These are phyloP conservation scores for Mortierella hygrophila DNA, from an alignment of 192 early-diverging fungal species.

Conservation along the genomic window DNA sequence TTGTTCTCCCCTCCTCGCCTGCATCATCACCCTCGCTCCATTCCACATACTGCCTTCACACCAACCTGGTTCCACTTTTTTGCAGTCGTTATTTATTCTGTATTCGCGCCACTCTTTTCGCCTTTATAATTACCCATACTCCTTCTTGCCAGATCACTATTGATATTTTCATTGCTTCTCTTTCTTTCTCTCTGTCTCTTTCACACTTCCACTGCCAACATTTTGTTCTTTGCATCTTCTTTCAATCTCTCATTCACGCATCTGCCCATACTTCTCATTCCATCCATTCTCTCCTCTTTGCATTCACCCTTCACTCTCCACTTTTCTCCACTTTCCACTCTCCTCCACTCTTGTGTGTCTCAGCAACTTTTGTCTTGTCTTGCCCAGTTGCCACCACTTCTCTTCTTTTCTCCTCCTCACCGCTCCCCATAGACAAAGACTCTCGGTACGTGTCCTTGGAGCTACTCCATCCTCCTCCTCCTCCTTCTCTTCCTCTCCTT, in stretches of 20 bases:
- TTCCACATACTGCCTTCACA: too few relatives aligned
- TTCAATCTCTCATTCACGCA: not conserved
- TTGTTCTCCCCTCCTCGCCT: too few relatives aligned
- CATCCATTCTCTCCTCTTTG: not conserved
- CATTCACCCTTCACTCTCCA: not conserved
- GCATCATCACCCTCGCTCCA: too few relatives aligned
- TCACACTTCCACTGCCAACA: not conserved
- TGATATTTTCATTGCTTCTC: too few relatives aligned
- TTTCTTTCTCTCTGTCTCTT: too few relatives aligned
- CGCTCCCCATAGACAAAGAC: not conserved
- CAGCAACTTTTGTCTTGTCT: not conserved
- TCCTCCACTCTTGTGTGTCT: not conserved
- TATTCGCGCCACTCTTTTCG: not conserved
- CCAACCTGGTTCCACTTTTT: too few relatives aligned
- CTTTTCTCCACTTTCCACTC: too few relatives aligned
- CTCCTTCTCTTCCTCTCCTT: not conserved
- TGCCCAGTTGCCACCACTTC: not conserved
- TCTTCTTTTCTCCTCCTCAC: not conserved
- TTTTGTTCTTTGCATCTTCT: not conserved
- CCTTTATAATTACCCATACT: too few relatives aligned
- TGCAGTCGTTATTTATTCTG: too few relatives aligned
- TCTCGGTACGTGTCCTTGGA: conserved; percentile 5
- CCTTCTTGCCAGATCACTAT: too few relatives aligned
- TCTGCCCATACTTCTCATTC: too few relatives aligned
- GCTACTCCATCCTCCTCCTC: not conserved